Evolutionary conservation across 441 rosid species (phyloP), one percentile per base, ranked within the genome.

Genomic region (Erodium chrysanthum): DNA sequence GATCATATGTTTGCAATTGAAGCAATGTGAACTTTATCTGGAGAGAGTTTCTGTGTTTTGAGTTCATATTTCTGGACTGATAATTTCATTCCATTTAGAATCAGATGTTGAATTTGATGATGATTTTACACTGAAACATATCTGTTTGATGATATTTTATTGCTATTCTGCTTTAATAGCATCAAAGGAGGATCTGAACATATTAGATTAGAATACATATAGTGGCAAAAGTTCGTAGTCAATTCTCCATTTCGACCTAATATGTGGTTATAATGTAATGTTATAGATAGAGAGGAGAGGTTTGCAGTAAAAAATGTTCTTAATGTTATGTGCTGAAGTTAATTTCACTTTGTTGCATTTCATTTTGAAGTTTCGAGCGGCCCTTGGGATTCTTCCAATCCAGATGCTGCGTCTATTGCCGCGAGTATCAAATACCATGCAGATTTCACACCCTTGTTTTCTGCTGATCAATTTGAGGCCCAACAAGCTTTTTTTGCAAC

Each of bases 401-500:
- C 78, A 44, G 93, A 91, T 78, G 81, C 90, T 66, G 81, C 87
- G 50, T 84, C 96, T 2, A 72, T 93, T 23, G 90, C 83, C 23
- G 84, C 95, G 0, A 88, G 84, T 40, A 93, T 93, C 70, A 86
- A 86, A 76, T 86, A 91, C 80, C 97, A 91, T 50, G 81, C 96
- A 0, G 95, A 88, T 82, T 89, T 89, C 81, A 86, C 92, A 22
- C 96, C 97, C 8, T 69, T 77, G 33, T 93, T 77, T 76, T 88
- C 98, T 60, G 90, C 95, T 0, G 98, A 86, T 64, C 75, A 78
- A 31, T 89, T 90, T 74, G 96, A 89, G 66, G 87, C 80, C 60
- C 90, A 85, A 8, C 83, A 90, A 76, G 93, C 95, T 63, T 93
- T 73, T 80, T 83, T 83, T 77, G 93, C 98, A 1, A 88, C 98